Base-by-base conservation (phyloP, 768 basidiomycete species). In the Gloeopeniophorella convolvens region DNA sequence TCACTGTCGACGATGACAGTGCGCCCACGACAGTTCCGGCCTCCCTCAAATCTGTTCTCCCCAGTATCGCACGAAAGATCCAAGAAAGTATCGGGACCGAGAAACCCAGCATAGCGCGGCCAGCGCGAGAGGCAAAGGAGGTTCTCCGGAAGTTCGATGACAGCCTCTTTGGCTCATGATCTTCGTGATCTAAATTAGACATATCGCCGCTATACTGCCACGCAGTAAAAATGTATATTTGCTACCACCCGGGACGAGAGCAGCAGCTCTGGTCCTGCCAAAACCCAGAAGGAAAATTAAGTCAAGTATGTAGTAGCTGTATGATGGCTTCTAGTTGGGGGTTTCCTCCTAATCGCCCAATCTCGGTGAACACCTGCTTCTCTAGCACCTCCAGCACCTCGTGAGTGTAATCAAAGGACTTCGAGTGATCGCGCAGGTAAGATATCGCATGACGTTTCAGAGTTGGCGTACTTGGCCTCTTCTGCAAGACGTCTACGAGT, bases 401-500 rank as follows among this genome's bases (percentile, higher is more conserved):
- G 6, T 82, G 68, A 0, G 92, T 95, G 63, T 98, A 98, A 1
- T 81, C 84, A 59, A 98, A 96, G 0, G 92, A 93, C 39, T 78
- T 75, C 0, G 93, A 97, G 27, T 76, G 75, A 20, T 81, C 70
- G 39, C 73, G 73, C 58, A 98, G 79, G 34, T 94, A 93, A 15
- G 75, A 67, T 47, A 98, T 89, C 1, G 83, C 77, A 63, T 92
- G 85, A 2, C 67, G 66, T 65, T 97, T 97, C 33, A 91, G 74
- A 0, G 86, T 86, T 1, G 85, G 81, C 0, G 85, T 88, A 3
- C 79, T 74, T 0, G 94, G 90, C 1, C 88, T 77, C 68, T 95
- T 91, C 62, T 93, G 88, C 4, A 98, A 79, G 26, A 95, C 84
- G 57, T 93, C 91, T 95, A 56, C 9, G 24, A n/a, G 34, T 48